Evolutionary conservation across 139 green algal species (phyloP), one percentile per base, ranked within the genome.

Genomic region (Pseudopediastrum boryanum): DNA sequence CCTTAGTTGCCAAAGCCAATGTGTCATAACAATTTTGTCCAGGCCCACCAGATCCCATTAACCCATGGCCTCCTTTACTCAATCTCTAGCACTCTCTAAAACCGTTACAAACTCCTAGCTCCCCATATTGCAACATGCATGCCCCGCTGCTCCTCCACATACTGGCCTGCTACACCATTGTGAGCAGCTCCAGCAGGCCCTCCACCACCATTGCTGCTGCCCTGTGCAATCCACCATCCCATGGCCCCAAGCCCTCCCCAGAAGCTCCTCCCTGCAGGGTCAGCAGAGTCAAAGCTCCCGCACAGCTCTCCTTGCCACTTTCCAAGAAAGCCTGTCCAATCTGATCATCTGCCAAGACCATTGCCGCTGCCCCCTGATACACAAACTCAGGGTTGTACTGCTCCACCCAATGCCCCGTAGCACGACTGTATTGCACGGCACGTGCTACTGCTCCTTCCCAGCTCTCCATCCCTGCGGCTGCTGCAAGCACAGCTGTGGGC

Each of bases 281-380:
- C 75, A 74, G 38, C 62, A 75, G 50, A 8, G 75, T 67, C 35
- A 71, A 38, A 36, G 66, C 48, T 6, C 73, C 73, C 12, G 44
- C 42, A 54, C 73, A 73, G 43, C 81, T 31, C 62, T 73, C 69
- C 36, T 52, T 35, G 61, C 23, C 2, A 50, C 80, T 23, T 80
- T 87, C 83, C 42, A 92, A 50, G 66, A 94, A 88, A 3, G 79
- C 52, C 3, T 63, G 81, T 1, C 90, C 89, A 10, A 89, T n/a
- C 4, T 68, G 62, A 70, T 92, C 90, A 25, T 89, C 77, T 0
- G 90, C 85, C 36, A 93, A 68, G 52, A 92, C 74, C 56, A 89
- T 77, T 8, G 83, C 90, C 7, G 81, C 80, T 4, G 90, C 89
- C 5, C 89, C 89, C 33, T 66, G 51, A 43, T 92, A 89, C 7